These are phyloP conservation scores for Picocystis salinarum DNA, from an alignment of 139 green algal genomes.

Conservation along the genomic window DNA sequence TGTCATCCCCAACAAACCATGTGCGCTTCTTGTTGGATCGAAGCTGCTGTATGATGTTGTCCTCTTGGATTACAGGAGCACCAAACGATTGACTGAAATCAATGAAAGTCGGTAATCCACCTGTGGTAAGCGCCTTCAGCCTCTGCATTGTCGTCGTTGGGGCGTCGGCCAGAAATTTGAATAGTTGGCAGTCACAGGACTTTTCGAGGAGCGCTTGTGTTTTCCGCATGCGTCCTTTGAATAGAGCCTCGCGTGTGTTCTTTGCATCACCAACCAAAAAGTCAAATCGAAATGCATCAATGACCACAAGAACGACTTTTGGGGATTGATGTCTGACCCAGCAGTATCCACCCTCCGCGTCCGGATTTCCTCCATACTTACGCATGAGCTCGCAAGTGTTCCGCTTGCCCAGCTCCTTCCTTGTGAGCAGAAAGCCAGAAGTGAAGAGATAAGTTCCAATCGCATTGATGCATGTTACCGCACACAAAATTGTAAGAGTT, in stretches of 20 bases:
- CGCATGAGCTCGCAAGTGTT: constrained; percentile 5
- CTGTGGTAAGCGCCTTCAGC: constrained; percentile 52
- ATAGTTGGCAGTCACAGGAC: no score
- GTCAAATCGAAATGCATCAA: constrained; percentile 61
- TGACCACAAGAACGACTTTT: constrained; percentile 39
- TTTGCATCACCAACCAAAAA: constrained; percentile 14
- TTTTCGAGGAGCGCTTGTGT: no score
- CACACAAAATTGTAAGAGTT: no score
- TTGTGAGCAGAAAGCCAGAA: constrained; percentile 56
- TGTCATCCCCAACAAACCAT: constrained; percentile 78
- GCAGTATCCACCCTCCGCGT: not conserved
- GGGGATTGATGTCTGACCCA: constrained; percentile 13
- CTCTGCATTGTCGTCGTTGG: constrained; percentile 81
- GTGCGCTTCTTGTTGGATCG: constrained; percentile 19
- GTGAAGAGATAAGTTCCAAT: constrained; percentile 33
- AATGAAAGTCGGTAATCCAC: constrained; percentile 81
- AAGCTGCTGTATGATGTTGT: constrained; percentile 80
- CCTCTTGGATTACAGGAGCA: constrained; percentile 46
- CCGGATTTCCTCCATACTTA: not conserved
- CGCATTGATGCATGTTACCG: no score
- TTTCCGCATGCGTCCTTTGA: no score
- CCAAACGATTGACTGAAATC: constrained; percentile 75
- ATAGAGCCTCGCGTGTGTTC: no score
- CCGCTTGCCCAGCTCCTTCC: constrained; percentile 40
- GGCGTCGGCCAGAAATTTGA: constrained; percentile 64